These are phyloP conservation scores for Septoria petroselini DNA, from an alignment of 2,329 filamentous ascomycete genomes.

Conservation along the genomic window DNA sequence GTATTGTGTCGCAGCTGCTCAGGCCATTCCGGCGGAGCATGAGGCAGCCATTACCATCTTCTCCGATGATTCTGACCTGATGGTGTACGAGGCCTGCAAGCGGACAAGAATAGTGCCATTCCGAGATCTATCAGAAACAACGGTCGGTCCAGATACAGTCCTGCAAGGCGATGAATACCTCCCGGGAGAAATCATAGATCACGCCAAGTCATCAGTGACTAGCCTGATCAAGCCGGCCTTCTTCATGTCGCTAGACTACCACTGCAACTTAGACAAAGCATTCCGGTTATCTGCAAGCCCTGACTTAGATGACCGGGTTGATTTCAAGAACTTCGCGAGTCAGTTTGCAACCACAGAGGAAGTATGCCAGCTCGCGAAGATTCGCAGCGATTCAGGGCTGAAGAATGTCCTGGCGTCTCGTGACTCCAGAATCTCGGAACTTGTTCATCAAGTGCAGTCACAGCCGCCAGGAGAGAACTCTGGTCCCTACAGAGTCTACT, in stretches of 20 bases:
- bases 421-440: conserved; percentile 39
- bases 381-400: conserved; percentile 2
- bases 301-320: conserved; percentile 1
- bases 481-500: conserved; percentile 53
- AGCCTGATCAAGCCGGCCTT: conserved; percentile 44
- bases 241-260: conserved; percentile 38
- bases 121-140: conserved; percentile 54
- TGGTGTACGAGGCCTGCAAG: conserved; percentile 67
- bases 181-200: conserved; percentile 45
- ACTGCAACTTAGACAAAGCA: conserved; percentile 31
- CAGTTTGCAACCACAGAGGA: conserved; percentile 18
- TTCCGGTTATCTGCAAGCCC: conserved; percentile 14
- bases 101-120: conserved; percentile 66
- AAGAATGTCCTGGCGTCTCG: conserved; percentile 7
- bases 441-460: conserved; percentile 46
- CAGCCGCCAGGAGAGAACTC: conserved; percentile 16
- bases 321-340: conserved; percentile 17
- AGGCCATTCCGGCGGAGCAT: conserved; percentile 41
- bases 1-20: conserved; percentile 68
- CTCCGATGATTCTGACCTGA: conserved; percentile 83
- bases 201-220: conserved; percentile 31
- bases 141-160: conserved; percentile 19
- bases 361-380: conserved; percentile 1
- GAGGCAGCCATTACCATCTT: conserved; percentile 52
- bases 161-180: conserved; percentile 41